These are phyloP conservation scores for Cyphellophora europaea DNA, from an alignment of 2,329 filamentous ascomycete species.

Conservation along the genomic window DNA sequence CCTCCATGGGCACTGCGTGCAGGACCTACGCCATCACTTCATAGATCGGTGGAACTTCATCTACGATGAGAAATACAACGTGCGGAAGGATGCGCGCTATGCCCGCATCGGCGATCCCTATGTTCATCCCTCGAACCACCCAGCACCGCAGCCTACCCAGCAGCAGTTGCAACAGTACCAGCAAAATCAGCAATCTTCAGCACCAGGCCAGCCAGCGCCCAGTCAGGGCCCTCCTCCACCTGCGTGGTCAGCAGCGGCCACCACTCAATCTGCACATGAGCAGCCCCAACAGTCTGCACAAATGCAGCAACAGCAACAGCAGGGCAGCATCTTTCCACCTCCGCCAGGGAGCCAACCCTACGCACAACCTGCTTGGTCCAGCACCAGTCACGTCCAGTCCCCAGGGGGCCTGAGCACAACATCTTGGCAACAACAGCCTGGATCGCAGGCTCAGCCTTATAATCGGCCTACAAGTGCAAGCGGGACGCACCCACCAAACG, in stretches of 20 bases:
- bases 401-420: not conserved
- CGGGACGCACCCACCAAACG: slow-evolving; percentile 1
- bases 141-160: slow-evolving; percentile 21
- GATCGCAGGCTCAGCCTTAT: slow-evolving; percentile 1
- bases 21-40: slow-evolving; percentile 70
- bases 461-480: not conserved
- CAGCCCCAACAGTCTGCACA: too few relatives aligned
- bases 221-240: slow-evolving; percentile 21
- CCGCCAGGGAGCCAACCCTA: slow-evolving; percentile 17
- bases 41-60: slow-evolving; percentile 88
- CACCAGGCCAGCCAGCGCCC: not conserved
- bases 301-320: slow-evolving; percentile 12
- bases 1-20: slow-evolving; percentile 63
- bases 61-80: slow-evolving; percentile 68
- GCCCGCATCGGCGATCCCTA: slow-evolving; percentile 25
- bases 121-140: slow-evolving; percentile 20
- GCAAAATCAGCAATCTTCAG: slow-evolving; percentile 13
- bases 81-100: slow-evolving; percentile 44
- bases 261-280: slow-evolving; percentile 19
- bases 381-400: slow-evolving; percentile 9
- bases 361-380: slow-evolving; percentile 16
- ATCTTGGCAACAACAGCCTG: not conserved
- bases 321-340: slow-evolving; percentile 6
- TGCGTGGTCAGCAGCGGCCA: slow-evolving; percentile 2
- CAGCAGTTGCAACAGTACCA: slow-evolving; percentile 28